phyloP scores from a whole-genome alignment of 305 asterid genomes.

The Fraxinus albicans region DNA sequence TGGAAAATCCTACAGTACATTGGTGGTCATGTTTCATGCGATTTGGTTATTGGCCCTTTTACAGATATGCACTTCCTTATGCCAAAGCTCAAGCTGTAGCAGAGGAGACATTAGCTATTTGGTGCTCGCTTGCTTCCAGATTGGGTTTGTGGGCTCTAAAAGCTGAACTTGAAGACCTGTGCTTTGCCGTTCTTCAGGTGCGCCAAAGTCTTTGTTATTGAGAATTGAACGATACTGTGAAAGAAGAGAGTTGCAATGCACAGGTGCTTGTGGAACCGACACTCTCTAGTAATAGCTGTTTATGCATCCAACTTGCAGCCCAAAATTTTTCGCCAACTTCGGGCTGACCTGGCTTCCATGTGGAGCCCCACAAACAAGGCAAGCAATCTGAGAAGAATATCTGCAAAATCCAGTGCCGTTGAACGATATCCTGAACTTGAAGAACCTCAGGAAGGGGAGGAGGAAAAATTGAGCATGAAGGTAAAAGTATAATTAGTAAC shows the following conservation, averaged over 20 bases:
- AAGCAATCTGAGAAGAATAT: conserved; percentile 55
- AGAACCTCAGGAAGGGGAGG: conserved; percentile 47
- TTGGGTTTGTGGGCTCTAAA: conserved; percentile 96
- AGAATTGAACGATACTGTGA: conserved; percentile 10
- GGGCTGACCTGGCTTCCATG: conserved; percentile 90
- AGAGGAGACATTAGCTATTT: conserved; percentile 85
- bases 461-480: conserved; percentile 71
- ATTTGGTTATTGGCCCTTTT: conserved; percentile 18
- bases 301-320: conserved; percentile 59
- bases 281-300: conserved; percentile 21
- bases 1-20: conserved; percentile 12
- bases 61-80: conserved; percentile 83
- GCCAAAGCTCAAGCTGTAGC: conserved; percentile 92
- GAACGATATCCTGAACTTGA: conserved; percentile 46
- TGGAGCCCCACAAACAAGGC: conserved; percentile 66
- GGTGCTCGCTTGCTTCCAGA: conserved; percentile 98
- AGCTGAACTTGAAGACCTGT: conserved; percentile 98
- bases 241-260: conserved; percentile 15
- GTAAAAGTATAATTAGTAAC: conserved; percentile 34
- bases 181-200: conserved; percentile 97
- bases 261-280: conserved; percentile 6
- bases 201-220: conserved; percentile 23
- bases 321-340: conserved; percentile 66
- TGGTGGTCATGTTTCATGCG: conserved; percentile 6
- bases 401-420: conserved; percentile 43